Base-by-base conservation (phyloP, 2,329 filamentous ascomycete genomes). In the Tolypocladium capitatum region DNA sequence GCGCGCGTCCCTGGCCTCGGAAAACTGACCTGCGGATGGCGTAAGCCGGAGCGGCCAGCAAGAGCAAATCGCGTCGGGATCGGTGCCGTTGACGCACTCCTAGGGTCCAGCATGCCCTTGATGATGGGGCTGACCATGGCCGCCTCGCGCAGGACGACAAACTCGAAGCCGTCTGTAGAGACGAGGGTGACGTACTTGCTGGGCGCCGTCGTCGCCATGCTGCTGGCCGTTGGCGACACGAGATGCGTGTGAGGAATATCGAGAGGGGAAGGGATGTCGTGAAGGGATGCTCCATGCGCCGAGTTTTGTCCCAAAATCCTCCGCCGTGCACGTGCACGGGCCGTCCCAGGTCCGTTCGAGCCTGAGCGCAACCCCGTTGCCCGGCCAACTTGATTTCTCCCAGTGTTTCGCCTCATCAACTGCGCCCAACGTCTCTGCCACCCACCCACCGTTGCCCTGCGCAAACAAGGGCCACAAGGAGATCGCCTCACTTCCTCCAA, bases 151-250 rank as follows among this genome's bases (percentile, higher is more conserved):
- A 84, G 71, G 46, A 90, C 74, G 53, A 86, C 78, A 61, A 86
- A 90, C 68, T 88, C 84, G 62, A 80, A 88, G 56, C 78, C 83
- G 64, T 91, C 86, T 55, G 72, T 75, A 1, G 84, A 88, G 38
- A 89, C 74, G 46, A 91, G 77, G 5, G 86, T 90, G 54, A 90
- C 76, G 64, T 88, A 90, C 59, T 86, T 81, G 65, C 75, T 78
- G 44, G 59, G 53, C 11, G 52, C 40, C 59, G 61, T 60, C 47
- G 44, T 53, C 35, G 47, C 48, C 48, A 49, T 48, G 48, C 28
- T 28, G 46, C 41, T 43, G 21, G 21, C 36, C 36, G 11, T 24
- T 14, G n/a, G 46, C 24, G 33, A 33, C 24, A 47, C 9, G 45
- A 34, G 35, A 34, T 14, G 34, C 20, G 36, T 4, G 16, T 13